phyloP scores from a whole-genome alignment of 768 basidiomycete genomes.

The Boletus rex-veris region DNA sequence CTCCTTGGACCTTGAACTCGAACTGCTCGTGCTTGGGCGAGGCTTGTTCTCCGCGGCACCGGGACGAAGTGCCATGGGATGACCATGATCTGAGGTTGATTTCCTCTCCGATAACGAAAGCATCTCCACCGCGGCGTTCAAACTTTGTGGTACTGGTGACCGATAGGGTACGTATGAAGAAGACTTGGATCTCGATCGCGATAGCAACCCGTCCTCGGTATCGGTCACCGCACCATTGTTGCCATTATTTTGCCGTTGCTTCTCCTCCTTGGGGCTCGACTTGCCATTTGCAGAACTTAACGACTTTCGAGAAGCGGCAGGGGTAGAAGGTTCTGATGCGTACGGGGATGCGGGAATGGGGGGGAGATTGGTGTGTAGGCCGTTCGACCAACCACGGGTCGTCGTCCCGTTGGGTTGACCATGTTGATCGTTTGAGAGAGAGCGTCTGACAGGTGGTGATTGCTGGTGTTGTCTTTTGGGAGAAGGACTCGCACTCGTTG shows the following conservation, averaged over 20 bases:
- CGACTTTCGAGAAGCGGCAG: slow-evolving; percentile 51
- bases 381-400: slow-evolving; percentile 33
- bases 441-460: slow-evolving; percentile 29
- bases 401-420: slow-evolving; percentile 23
- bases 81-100: slow-evolving; percentile 29
- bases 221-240: slow-evolving; percentile 29
- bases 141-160: slow-evolving; percentile 61
- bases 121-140: slow-evolving; percentile 70
- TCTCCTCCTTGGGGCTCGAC: slow-evolving; percentile 34
- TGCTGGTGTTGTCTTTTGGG: slow-evolving; percentile 26
- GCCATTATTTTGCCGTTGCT: slow-evolving; percentile 22
- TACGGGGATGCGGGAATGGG: slow-evolving; percentile 72
- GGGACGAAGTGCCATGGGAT: slow-evolving; percentile 15
- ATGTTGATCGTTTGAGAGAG: slow-evolving; percentile 30
- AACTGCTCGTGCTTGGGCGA: slow-evolving; percentile 31
- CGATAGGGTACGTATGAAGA: slow-evolving; percentile 53
- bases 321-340: slow-evolving; percentile 55
- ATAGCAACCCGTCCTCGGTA: slow-evolving; percentile 36
- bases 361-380: slow-evolving; percentile 41
- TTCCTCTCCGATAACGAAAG: slow-evolving; percentile 37
- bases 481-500: slow-evolving; percentile 19
- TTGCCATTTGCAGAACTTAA: slow-evolving; percentile 34
- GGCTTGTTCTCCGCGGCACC: slow-evolving; percentile 24
- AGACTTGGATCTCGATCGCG: slow-evolving; percentile 51
- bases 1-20: slow-evolving; percentile 25